Evolutionary conservation across 2,329 filamentous ascomycete genomes (phyloP), one percentile per base, ranked within the genome.

Genomic region (Cercospora sp.): DNA sequence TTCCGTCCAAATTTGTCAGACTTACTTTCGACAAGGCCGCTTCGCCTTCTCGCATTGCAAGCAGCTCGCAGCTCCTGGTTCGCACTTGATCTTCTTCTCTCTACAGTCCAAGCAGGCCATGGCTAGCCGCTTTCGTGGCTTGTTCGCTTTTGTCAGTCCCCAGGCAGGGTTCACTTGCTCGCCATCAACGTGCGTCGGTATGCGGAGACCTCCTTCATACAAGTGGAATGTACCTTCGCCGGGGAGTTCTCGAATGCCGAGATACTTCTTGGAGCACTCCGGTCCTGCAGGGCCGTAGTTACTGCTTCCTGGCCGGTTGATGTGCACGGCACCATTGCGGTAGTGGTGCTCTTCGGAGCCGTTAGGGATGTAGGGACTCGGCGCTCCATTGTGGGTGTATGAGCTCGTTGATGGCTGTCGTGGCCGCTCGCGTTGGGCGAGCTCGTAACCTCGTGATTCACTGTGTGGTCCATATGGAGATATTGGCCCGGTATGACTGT

Each of bases 41-140:
- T 93, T 92, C 76, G 94, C 94, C 81, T 97, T 97, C 78, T 95
- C 91, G 78, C 94, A 97, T 80, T 97, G 93, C 64, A 94, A 87
- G 75, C 94, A 97, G 73, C 92, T 93, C 45, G 91, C 91, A 72
- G 88, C 90, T 74, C 94, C 93, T 1, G 93, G 94, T 72, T 97
- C 93, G 76, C 94, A 97, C 80, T 97, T 97, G 82, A 97, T 97
- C 84, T 97, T 97, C 88, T 97, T 97, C 81, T 97, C 93, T 61
- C 94, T 88, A 78, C 94, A 97, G 12, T 93, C 95, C 67, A 97
- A 86, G 77, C 94, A 97, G n/a, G 93, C 93, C 78, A 97, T 93
- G 26, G 94, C 93, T 66, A 97, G 84, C 66, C 94, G 87, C 82
- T 97, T 97, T 73, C 94, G 88, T 59, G 94, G 93, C 82, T 97